phyloP scores from a whole-genome alignment of 2,329 filamentous ascomycete species.

The Aspergillus sp. region DNA sequence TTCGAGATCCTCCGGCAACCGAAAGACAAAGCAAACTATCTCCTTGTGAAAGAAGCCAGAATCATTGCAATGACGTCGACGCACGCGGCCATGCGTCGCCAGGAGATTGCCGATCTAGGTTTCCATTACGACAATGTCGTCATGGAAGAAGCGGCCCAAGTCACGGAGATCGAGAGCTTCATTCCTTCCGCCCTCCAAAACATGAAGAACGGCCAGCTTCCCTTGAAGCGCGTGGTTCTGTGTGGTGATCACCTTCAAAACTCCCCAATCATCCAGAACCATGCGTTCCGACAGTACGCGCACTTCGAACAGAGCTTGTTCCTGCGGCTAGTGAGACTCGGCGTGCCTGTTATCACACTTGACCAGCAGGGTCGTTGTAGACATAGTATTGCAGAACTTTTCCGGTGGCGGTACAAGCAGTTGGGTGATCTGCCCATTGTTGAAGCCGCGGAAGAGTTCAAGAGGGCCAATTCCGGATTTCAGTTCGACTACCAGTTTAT shows the following conservation, averaged over 20 bases:
- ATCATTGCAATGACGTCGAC: conserved; percentile 99
- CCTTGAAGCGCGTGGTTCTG: conserved; percentile 82
- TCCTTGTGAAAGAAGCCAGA: conserved; percentile 91
- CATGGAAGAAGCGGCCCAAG: conserved; percentile 98
- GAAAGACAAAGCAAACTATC: conserved; percentile 92
- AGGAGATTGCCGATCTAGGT: conserved; percentile 86
- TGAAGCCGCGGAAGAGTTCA: conserved; percentile 67
- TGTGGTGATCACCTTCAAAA: conserved; percentile 97
- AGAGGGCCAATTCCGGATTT: conserved; percentile 84
- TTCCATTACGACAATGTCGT: conserved; percentile 98
- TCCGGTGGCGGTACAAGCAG: conserved; percentile 86
- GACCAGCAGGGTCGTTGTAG: conserved; percentile 93
- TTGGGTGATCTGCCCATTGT: conserved; percentile 79
- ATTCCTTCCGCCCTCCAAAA: conserved; percentile 92
- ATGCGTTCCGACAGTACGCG: conserved; percentile 90
- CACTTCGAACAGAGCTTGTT: conserved; percentile 97
- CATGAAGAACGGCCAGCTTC: conserved; percentile 67
- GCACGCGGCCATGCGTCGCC: conserved; percentile 89
- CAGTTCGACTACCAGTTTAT: conserved; percentile 96
- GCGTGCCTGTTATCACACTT: conserved; percentile 85
- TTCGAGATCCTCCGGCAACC: conserved; percentile 91
- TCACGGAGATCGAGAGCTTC: conserved; percentile 96
- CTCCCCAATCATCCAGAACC: conserved; percentile 89
- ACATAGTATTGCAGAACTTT: conserved; percentile 81
- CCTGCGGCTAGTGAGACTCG: conserved; percentile 82